Conservation (phyloP, 441 rosid species). For the Corymbia calophylla region DNA sequence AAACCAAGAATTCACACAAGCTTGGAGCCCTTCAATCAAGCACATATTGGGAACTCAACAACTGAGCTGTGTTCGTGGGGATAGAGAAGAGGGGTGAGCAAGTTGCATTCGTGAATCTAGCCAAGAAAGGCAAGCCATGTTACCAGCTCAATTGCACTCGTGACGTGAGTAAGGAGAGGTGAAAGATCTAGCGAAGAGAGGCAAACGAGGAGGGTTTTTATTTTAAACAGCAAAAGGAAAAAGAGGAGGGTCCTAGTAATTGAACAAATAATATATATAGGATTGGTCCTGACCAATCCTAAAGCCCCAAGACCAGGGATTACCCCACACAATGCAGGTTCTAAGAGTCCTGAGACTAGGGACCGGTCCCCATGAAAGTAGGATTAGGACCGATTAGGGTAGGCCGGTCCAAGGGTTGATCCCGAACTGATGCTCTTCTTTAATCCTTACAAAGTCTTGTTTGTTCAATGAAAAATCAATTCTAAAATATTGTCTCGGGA, state of each 20-base stretch:
- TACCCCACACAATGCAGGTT: not conserved
- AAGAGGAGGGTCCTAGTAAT: not conserved
- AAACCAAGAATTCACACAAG: not conserved
- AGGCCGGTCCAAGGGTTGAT: rapidly evolving
- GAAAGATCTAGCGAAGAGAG: too few relatives aligned
- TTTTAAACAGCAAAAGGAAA: not conserved
- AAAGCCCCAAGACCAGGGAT: rapidly evolving
- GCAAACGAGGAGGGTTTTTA: not conserved
- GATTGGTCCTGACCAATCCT: not conserved
- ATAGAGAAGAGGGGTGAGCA: not conserved
- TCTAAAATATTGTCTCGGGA: not conserved
- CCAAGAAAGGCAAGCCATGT: not conserved
- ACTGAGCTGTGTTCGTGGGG: not conserved
- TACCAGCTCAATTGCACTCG: not conserved
- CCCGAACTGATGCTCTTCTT: not conserved
- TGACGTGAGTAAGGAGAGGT: not conserved
- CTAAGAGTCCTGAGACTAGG: too few relatives aligned
- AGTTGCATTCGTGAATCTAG: not conserved
- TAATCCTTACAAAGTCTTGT: not conserved
- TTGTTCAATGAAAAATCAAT: not conserved
- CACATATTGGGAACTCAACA: not conserved
- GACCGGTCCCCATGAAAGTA: too few relatives aligned
- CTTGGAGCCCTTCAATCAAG: not conserved
- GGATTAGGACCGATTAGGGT: too few relatives aligned
- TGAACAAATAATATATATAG: too few relatives aligned